phyloP scores from a whole-genome alignment of 768 basidiomycete species.

The Termitomyces sp. region DNA sequence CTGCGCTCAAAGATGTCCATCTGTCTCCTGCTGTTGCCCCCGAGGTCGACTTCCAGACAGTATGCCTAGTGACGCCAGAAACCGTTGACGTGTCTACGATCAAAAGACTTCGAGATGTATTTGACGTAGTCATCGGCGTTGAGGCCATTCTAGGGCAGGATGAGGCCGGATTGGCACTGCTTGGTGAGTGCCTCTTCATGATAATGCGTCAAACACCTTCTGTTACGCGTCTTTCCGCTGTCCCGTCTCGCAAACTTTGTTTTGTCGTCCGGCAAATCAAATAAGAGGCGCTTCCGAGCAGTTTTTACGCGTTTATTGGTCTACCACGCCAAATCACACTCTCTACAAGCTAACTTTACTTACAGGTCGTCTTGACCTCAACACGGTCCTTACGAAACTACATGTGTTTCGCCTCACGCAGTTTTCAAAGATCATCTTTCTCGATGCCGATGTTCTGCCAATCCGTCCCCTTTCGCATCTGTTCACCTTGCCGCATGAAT shows the following conservation, averaged over 20 bases:
- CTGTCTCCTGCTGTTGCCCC: constrained; percentile 49
- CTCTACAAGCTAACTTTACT: constrained; percentile 7
- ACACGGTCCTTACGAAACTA: constrained; percentile 91
- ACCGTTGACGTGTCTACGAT: constrained; percentile 81
- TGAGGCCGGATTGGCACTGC: constrained; percentile 60
- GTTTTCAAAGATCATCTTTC: constrained; percentile 82
- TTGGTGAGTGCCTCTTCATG: constrained; percentile 54
- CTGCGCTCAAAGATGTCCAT: constrained; percentile 81
- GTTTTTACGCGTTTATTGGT: constrained; percentile 2
- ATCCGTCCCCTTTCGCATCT: constrained; percentile 87
- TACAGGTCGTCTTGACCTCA: constrained; percentile 89
- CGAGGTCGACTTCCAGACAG: constrained; percentile 68
- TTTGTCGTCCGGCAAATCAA: background rate
- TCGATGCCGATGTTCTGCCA: constrained; percentile 90
- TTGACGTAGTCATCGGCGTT: constrained; percentile 85
- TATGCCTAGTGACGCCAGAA: constrained; percentile 93
- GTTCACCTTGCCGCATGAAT: constrained; percentile 76
- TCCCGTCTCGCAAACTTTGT: background rate
- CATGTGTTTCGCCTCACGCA: constrained; percentile 91
- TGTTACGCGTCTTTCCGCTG: constrained; percentile 6
- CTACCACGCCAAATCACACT: background rate
- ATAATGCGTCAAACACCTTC: background rate
- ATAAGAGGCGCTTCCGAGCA: background rate
- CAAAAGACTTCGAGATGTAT: constrained; percentile 73
- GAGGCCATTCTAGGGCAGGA: constrained; percentile 78